Percentiles rank a stretch among this genome's conserved stretches.
These are phyloP conservation scores for Xylariaceae sp. DNA, from an alignment of 2,329 filamentous ascomycete genomes.

Conservation along the genomic window DNA sequence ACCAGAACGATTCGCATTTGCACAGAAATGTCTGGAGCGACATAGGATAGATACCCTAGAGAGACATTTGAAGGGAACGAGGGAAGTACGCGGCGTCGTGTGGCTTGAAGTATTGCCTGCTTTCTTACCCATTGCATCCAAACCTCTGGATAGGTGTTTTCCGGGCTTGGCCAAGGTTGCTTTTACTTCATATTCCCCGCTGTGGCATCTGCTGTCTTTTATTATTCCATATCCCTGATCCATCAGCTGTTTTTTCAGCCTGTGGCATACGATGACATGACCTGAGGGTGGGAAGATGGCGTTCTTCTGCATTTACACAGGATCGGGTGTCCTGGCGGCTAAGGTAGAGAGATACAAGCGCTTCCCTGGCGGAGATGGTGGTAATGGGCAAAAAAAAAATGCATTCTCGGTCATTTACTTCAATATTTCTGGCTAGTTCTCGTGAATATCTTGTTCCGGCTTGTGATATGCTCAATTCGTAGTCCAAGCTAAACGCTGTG, in stretches of 20 bases:
- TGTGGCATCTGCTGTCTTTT: conserved; percentile 13
- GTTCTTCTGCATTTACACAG: conserved; percentile 29
- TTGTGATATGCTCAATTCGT: too few species aligned
- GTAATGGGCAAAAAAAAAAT: conserved; percentile 19
- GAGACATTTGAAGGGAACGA: conserved; percentile 4
- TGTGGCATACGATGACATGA: conserved; percentile 26
- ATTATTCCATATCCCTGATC: background rate
- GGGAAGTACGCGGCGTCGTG: background rate
- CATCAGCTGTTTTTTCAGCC: conserved; percentile 11
- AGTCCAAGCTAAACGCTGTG: too few species aligned
- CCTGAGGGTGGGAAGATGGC: conserved; percentile 21
- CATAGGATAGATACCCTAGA: conserved; percentile 4
- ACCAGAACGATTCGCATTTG: background rate
- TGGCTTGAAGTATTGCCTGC: conserved; percentile 1
- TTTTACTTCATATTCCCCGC: conserved; percentile 21
- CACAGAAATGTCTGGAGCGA: background rate
- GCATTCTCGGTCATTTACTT: conserved; percentile 18
- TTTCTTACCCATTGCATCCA: background rate
- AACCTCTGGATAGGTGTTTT: conserved; percentile 6
- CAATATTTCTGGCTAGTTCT: background rate
- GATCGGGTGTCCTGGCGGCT: conserved; percentile 17
- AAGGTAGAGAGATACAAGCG: conserved; percentile 22
- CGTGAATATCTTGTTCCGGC: background rate
- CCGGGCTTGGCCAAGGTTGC: conserved; percentile 1
- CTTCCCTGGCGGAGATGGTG: conserved; percentile 14